Conservation (phyloP, 805 yeast species). For the Kazachstania viticola region DNA sequence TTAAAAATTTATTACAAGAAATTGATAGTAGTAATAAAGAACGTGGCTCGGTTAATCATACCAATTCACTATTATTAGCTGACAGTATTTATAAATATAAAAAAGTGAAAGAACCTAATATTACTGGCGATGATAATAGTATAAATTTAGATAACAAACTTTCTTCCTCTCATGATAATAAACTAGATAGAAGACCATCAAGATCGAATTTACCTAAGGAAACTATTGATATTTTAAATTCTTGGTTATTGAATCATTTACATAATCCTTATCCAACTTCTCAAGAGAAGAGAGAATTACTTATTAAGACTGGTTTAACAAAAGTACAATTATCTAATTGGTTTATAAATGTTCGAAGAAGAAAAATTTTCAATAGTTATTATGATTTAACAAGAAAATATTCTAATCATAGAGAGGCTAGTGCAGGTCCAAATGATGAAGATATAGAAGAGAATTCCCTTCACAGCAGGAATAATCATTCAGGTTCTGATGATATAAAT, state of each 20-base stretch:
- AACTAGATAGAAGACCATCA: slow-evolving; percentile 5
- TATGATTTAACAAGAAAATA: slow-evolving; percentile 11
- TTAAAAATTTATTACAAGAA: slow-evolving; percentile 1
- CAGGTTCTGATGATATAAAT: neutral
- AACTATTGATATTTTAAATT: slow-evolving; percentile 57
- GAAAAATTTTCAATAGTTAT: slow-evolving; percentile 40
- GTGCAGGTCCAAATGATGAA: neutral
- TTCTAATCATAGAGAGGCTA: neutral
- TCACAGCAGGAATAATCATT: too few relatives aligned
- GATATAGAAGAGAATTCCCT: too few relatives aligned
- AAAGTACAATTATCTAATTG: slow-evolving; percentile 75
- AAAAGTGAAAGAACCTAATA: too few relatives aligned
- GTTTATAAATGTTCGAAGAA: slow-evolving; percentile 78
- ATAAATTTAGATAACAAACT: too few relatives aligned
- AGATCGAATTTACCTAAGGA: slow-evolving; percentile 72
- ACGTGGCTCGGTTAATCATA: too few relatives aligned
- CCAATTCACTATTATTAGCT: too few relatives aligned
- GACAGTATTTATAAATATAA: too few relatives aligned
- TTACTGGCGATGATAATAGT: too few relatives aligned
- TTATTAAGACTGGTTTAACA: slow-evolving; percentile 64
- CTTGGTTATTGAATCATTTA: slow-evolving; percentile 65
- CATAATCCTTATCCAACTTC: slow-evolving; percentile 80
- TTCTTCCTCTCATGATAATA: too few relatives aligned
- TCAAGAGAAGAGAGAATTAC: slow-evolving; percentile 59
- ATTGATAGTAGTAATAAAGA: too few relatives aligned